Conservation (phyloP, 805 yeast species). For the Priceomyces carsonii region DNA sequence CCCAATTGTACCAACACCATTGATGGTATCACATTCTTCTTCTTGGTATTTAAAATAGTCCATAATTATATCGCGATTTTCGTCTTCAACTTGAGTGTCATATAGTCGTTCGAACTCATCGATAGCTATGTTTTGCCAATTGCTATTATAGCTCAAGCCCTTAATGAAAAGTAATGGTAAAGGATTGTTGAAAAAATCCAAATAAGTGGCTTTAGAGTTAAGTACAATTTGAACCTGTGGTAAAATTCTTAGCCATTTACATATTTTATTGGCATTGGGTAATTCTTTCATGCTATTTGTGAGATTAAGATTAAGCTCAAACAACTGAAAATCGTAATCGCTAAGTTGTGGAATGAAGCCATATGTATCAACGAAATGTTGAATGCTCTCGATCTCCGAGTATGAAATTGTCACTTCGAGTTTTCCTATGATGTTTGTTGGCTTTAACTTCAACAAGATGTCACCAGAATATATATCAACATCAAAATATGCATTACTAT, state of each 20-base stretch:
- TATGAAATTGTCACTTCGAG: conserved; percentile 28
- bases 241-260: conserved; percentile 30
- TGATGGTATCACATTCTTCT: conserved; percentile 23
- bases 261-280: conserved; percentile 10
- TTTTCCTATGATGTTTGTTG: conserved; percentile 2
- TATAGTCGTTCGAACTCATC: conserved; percentile 16
- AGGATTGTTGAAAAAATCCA: conserved; percentile 17
- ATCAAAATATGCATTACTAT: conserved; percentile 58
- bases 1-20: conserved; percentile 25
- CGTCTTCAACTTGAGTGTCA: conserved; percentile 24
- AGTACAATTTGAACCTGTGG: conserved; percentile 26
- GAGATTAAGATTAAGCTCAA: conserved; percentile 10
- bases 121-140: conserved; percentile 20
- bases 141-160: conserved; percentile 75
- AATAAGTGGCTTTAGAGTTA: background rate
- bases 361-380: conserved; percentile 26
- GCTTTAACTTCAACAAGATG: conserved; percentile 60
- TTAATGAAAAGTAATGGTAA: conserved; percentile 42
- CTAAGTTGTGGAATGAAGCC: conserved; percentile 29
- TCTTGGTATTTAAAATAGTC: conserved; percentile 24
- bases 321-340: conserved; percentile 11
- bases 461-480: conserved; percentile 48
- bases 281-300: background rate
- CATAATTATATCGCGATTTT: conserved; percentile 15
- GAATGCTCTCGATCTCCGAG: conserved; percentile 21